phyloP scores from a whole-genome alignment of 169 alveolate genomes.

The Plasmodium coatneyi region DNA sequence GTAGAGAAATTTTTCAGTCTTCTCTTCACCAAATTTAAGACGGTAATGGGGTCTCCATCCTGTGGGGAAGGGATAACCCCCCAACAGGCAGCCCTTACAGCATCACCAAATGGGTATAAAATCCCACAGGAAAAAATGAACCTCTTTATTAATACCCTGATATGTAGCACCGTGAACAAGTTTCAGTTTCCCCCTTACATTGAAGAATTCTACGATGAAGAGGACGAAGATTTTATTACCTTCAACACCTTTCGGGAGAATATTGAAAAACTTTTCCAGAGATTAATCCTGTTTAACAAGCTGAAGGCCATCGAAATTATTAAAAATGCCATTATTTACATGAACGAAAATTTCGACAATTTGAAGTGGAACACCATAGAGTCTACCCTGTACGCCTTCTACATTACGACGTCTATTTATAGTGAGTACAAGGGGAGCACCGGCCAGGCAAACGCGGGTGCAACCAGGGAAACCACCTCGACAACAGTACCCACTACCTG shows the following conservation, averaged over 20 bases:
- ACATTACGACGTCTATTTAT: slow-evolving; percentile 58
- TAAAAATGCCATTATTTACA: slow-evolving; percentile 46
- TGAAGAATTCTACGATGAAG: slow-evolving; percentile 67
- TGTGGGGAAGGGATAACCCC: neutral
- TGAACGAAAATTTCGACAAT: slow-evolving; percentile 51
- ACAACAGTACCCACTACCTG: neutral
- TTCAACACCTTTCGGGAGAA: slow-evolving; percentile 55
- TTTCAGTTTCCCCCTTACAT: slow-evolving; percentile 46
- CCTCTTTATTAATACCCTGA: slow-evolving; percentile 22
- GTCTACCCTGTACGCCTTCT: slow-evolving; percentile 55
- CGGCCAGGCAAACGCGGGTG: neutral
- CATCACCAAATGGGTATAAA: slow-evolving; percentile 10
- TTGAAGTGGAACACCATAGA: slow-evolving; percentile 63
- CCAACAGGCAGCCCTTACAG: neutral
- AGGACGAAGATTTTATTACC: slow-evolving; percentile 49
- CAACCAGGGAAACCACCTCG: neutral
- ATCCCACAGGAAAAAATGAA: slow-evolving; percentile 35
- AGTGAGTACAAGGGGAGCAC: slow-evolving; percentile 29
- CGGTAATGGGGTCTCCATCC: slow-evolving; percentile 2
- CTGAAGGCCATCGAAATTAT: slow-evolving; percentile 63
- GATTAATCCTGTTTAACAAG: slow-evolving; percentile 61
- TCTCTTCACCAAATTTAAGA: slow-evolving; percentile 60
- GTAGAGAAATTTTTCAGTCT: slow-evolving; percentile 62
- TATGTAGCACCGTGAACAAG: slow-evolving; percentile 55
- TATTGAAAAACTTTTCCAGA: slow-evolving; percentile 58